Base-by-base conservation (phyloP, 2,329 filamentous ascomycete species). In the Aspergillus novoparasiticus region DNA sequence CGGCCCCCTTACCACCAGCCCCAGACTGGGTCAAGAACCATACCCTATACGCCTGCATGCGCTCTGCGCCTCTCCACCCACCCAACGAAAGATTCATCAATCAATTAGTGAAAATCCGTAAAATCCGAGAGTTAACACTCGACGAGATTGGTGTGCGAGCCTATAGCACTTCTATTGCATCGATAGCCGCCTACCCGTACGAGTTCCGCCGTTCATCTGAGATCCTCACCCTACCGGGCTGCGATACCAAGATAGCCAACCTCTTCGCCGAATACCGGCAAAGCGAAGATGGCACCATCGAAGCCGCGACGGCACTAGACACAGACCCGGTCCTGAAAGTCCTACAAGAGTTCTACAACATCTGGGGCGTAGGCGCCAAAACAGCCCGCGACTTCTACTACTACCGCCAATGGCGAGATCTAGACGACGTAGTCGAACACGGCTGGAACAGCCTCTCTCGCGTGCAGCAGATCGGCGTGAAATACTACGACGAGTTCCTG, bases 401-500 rank as follows among this genome's bases (percentile, higher is more conserved):
- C 69, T 85, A 87, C 19, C 88, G 87, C 65, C 82, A 92, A 32
- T 97, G 93, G 92, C 85, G 87, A 64, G 90, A 95, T 64, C 81
- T 97, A 0, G 93, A 97, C 71, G 94, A 98, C 70, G 81, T 98
- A 3, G 83, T 97, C 46, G 91, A 96, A 71, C 85, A 88, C 70
- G 93, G 91, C 12, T 98, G 94, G 94, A 75, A 82, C 23, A 83
- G 77, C 0, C 82, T 98, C 1, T 90, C 85, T 0, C 87, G 93
- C 14, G 90, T 92, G 1, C 94, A 97, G 76, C 93, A 98, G 75
- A 96, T 98, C 60, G 94, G 95, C 0, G 82, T 97, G 51, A 98
- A 98, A 75, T 97, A 89, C 78, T 97, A 96, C 75, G 90, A 96
- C 39, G 94, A 98, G 66, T 91, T 99, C 60, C 80, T 86, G 53